Percentiles rank a stretch among this genome's conserved stretches.
Conservation (phyloP, 2,329 filamentous ascomycete species). For the Fusarium sp. region DNA sequence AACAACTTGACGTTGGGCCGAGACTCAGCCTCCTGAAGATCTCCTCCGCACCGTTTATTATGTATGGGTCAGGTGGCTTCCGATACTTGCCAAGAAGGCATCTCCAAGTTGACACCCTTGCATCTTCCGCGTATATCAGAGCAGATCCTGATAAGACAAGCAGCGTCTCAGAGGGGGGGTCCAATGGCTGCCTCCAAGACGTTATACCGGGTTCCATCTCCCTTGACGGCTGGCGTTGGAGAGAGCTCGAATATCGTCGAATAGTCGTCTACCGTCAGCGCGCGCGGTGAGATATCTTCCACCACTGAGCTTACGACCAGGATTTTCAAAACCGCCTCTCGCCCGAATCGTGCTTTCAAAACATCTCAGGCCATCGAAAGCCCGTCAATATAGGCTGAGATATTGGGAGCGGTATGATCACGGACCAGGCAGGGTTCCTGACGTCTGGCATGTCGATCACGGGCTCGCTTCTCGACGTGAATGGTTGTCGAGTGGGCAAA, state of each 20-base stretch:
- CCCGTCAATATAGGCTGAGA: constrained; percentile 10
- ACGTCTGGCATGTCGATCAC: constrained; percentile 23
- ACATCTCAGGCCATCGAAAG: constrained; percentile 8
- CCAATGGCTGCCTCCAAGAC: not conserved
- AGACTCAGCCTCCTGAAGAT: constrained; percentile 11
- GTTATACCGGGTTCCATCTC: constrained; percentile 8
- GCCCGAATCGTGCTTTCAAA: constrained; percentile 3
- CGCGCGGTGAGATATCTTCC: constrained; percentile 15
- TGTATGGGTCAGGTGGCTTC: not conserved
- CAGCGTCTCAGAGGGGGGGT: not conserved
- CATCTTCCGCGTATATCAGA: constrained; percentile 7
- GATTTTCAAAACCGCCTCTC: not conserved
- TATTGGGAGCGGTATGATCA: constrained; percentile 9
- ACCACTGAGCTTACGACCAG: constrained; percentile 24
- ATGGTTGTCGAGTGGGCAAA: constrained; percentile 4
- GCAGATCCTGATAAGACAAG: not conserved
- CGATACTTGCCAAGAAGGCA: not conserved
- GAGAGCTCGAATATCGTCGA: constrained; percentile 2
- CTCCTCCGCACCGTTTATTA: not conserved
- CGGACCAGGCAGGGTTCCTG: constrained; percentile 16
- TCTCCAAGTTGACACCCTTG: constrained; percentile 11
- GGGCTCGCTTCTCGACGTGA: constrained; percentile 13
- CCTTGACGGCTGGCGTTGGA: constrained; percentile 9
- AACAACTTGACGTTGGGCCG: constrained; percentile 9
- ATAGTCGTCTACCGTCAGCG: not conserved